Base-by-base conservation (phyloP, 306 rosid genomes). In the Vigna reflexopilosa region DNA sequence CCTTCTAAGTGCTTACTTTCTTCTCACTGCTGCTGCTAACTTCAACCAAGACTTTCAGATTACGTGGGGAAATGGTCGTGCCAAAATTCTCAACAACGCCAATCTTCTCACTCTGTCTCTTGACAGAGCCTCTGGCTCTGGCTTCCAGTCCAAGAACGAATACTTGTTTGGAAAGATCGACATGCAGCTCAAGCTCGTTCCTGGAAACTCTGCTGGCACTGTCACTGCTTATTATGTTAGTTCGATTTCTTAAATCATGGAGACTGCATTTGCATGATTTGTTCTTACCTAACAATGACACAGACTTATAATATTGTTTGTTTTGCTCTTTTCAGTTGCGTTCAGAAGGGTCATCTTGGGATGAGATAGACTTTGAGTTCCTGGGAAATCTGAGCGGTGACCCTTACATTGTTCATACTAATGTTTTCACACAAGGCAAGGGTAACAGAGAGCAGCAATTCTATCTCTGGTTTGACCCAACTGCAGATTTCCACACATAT, bases 381-480 rank as follows among this genome's bases (percentile, higher is more conserved):
- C 73, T 91, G 80, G 97, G 97, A 0, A 91, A 91, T 73, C 16
- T 79, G 56, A 89, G 86, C 34, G 92, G 92, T 2, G 92, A 91
- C 2, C 97, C 97, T 3, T 89, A 91, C 52, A 83, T 80, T 10
- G 65, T 91, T n/a, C 92, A 91, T 45, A 89, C 94, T 57, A 89
- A 89, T 76, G 85, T 91, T 19, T 88, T 54, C 22, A 87, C 79
- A 44, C 89, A 89, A 57, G 93, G 97, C 40, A 87, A 85, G 22
- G 97, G 97, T 28, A 81, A 83, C 17, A 91, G 91, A 72, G 93
- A 91, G 83, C 97, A 91, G 40, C 97, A 91, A 6, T 91, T 89
- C 77, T 73, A 81, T 30, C 81, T 91, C 5, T 91, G 94, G 97
- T 89, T 91, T 30, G 94, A 91, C 67, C 97, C 97, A 24, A 88